phyloP scores from a whole-genome alignment of 495 filamentous ascomycete genomes.

The Aspergillus haitiensis region DNA sequence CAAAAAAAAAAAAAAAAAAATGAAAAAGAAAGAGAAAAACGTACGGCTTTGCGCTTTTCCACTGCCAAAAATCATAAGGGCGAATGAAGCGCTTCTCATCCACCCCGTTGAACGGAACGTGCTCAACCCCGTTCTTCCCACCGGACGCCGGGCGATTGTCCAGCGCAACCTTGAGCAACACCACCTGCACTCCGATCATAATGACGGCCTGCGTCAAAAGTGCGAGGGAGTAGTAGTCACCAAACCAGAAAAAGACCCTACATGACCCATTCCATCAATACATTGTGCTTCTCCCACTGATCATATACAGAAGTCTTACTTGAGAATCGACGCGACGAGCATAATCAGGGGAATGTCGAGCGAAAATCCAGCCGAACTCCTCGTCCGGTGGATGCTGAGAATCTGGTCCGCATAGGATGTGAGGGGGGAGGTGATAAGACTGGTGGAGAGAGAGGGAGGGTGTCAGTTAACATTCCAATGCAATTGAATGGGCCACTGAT shows the following conservation, averaged over 20 bases:
- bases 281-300: too few relatives aligned
- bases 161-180: constrained; percentile 86
- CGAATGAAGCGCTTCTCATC: constrained; percentile 42
- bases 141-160: constrained; percentile 75
- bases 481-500: background rate
- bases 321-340: constrained; percentile 89
- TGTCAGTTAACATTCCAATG: constrained; percentile 23
- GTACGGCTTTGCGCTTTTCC: constrained; percentile 76
- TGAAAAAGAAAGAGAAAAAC: constrained; percentile 26
- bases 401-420: constrained; percentile 93
- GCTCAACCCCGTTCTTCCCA: constrained; percentile 52
- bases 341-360: constrained; percentile 94
- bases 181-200: constrained; percentile 79
- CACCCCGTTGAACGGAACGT: constrained; percentile 42
- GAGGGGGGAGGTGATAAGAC: constrained; percentile 76
- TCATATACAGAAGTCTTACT: constrained; percentile 55
- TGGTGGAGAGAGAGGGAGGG: constrained; percentile 18
- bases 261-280: background rate
- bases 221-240: constrained; percentile 75
- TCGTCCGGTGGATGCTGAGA: constrained; percentile 75
- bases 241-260: constrained; percentile 93
- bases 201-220: constrained; percentile 82
- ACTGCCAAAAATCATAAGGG: constrained; percentile 95
- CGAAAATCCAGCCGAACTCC: constrained; percentile 85
- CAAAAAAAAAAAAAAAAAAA: background rate